Percentiles rank a stretch among this genome's conserved stretches.
phyloP scores from a whole-genome alignment of 2,329 filamentous ascomycete species.

The Hyphodiscus sp. region DNA sequence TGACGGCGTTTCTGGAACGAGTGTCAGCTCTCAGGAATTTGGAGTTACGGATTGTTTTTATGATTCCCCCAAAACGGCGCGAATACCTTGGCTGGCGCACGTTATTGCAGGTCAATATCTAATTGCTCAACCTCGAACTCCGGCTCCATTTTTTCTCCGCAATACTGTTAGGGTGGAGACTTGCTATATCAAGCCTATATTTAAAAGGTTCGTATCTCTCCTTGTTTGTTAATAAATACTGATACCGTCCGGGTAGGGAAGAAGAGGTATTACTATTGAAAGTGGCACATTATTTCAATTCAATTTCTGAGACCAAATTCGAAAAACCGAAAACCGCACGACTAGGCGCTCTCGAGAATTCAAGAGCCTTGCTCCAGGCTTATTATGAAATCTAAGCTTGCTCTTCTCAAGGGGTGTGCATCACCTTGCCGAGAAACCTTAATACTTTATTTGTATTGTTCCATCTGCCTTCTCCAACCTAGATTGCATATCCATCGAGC shows the following conservation, averaged over 20 bases:
- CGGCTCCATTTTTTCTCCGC: neutral
- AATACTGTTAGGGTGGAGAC: neutral
- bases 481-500: too few relatives aligned
- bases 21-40: conserved; percentile 26
- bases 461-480: too few relatives aligned
- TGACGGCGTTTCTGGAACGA: neutral
- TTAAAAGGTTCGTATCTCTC: neutral
- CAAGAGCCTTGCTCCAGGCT: too few relatives aligned
- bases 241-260: neutral
- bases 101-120: neutral
- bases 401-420: too few relatives aligned
- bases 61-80: neutral
- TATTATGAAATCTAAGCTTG: too few relatives aligned
- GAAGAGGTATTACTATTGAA: neutral
- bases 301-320: too few relatives aligned
- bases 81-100: neutral
- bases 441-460: too few relatives aligned
- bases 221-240: neutral
- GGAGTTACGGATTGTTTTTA: conserved; percentile 28
- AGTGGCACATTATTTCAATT: too few relatives aligned
- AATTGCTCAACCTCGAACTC: neutral
- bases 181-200: neutral
- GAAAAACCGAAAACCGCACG: too few relatives aligned
- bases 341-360: too few relatives aligned
- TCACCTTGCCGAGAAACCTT: too few relatives aligned